A percentile compares a stretch with the other conserved stretches of the same genome.
Evolutionary conservation across 129 eudicot species (phyloP).

Genomic region (Ambrosia trifida): DNA sequence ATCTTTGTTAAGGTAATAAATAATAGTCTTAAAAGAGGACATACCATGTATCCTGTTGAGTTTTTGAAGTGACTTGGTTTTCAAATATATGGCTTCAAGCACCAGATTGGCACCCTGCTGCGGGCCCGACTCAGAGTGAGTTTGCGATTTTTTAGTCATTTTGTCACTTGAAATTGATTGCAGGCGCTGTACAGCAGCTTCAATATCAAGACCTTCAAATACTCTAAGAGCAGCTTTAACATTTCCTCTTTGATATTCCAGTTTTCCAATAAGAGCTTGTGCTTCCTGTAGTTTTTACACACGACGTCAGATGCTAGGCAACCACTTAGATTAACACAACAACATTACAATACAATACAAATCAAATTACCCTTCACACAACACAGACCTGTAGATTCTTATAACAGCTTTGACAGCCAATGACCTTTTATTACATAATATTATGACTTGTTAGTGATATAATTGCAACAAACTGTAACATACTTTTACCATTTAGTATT

Average conservation of each 20-base stretch:
- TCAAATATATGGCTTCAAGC: conserved; percentile 91
- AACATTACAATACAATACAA: not conserved
- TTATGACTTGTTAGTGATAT: too few relatives aligned
- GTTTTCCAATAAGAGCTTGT: conserved; percentile 91
- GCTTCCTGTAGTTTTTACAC: conserved; percentile 67
- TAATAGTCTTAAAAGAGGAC: conserved; percentile 19
- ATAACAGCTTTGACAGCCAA: not conserved
- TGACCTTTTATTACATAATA: not conserved
- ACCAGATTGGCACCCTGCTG: conserved; percentile 84
- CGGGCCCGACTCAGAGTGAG: conserved; percentile 53
- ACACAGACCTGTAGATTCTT: not conserved
- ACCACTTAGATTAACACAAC: not conserved
- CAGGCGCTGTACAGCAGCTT: conserved; percentile 79
- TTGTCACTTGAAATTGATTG: conserved; percentile 68
- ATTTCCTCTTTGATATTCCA: conserved; percentile 97
- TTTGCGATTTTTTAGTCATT: conserved; percentile 61
- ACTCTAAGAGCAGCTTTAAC: conserved; percentile 88
- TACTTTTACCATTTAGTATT: not conserved
- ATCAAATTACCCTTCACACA: not conserved
- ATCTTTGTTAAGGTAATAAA: not conserved
- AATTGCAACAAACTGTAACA: not conserved
- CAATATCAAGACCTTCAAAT: conserved; percentile 91
- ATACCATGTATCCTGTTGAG: conserved; percentile 72
- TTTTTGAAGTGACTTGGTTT: conserved; percentile 94
- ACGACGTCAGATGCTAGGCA: not conserved